Evolutionary conservation across 2,329 filamentous ascomycete genomes (phyloP), one percentile per base, ranked within the genome.

Genomic region (Phyllachora maydis): DNA sequence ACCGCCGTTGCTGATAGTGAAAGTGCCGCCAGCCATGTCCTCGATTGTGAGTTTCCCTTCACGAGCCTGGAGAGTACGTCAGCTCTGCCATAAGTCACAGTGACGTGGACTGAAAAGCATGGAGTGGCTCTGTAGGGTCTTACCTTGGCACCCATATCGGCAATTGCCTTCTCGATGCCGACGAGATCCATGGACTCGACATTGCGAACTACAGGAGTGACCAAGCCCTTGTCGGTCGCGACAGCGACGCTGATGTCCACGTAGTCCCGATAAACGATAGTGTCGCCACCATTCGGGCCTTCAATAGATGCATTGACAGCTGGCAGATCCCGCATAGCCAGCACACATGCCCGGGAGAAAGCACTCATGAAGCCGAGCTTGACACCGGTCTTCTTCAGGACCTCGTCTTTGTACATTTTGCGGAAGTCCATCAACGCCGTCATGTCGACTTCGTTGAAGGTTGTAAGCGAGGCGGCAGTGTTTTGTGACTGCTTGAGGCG

Each of bases 341-440:
- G 59, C 21, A 91, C 70, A 38, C 69, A 78, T 22, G 88, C 88
- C 33, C 76, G 77, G 4, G 85, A 78, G 53, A 98, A 98, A 26
- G 85, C 85, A 47, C 82, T 88, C 85, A 98, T 95, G 59, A 95
- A 98, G n/a, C 88, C 88, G 25, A 98, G 73, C 60, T 95, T 98
- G 28, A 95, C 76, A 21, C 83, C 85, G 7, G 79, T 88, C 60
- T 85, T 91, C 65, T 95, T 92, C 28, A 95, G 59, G 12, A 93
- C 59, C 29, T 92, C 83, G 29, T 95, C 85, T 60, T 95, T 95
- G 65, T 95, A 95, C 22, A 82, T 60, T 51, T 91, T 93, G 38
- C 88, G 76, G 59, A 98, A 85, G 32, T 93, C 81, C 75, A 95
- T 92, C 23, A 98, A 60, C 12, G 76, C 79, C 16, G 85, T 91